phyloP scores from a whole-genome alignment of 1,284 basidiomycete species.

The Malassezia dermatis region DNA sequence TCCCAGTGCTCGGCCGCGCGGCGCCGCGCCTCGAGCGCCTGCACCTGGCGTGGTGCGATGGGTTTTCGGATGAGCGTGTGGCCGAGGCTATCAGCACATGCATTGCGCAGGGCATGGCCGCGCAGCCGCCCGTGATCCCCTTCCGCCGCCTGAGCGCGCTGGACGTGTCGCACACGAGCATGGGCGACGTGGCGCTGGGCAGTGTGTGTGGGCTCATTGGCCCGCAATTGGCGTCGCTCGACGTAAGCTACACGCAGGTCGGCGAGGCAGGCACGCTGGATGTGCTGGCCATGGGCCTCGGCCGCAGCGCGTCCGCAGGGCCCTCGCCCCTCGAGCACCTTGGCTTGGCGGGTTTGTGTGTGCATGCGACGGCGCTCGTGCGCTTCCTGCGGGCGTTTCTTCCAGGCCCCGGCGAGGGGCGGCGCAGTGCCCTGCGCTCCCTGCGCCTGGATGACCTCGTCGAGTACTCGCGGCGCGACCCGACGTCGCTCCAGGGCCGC shows the following conservation, averaged over 20 bases:
- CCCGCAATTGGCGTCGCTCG: conserved; percentile 4
- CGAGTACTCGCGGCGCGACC: conserved; percentile 14
- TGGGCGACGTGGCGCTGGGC: conserved; percentile 12
- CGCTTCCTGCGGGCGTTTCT: background rate
- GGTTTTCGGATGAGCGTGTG: conserved; percentile 5
- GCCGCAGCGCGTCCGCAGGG: background rate
- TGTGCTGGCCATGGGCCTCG: conserved; percentile 11
- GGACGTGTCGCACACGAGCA: conserved; percentile 12
- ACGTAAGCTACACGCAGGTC: conserved; percentile 11
- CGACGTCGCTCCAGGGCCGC: conserved; percentile 10
- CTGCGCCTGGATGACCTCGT: conserved; percentile 12
- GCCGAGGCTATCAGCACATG: conserved; percentile 1
- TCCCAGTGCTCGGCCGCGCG: background rate
- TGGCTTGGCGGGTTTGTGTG: conserved; percentile 9
- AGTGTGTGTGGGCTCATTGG: conserved; percentile 6
- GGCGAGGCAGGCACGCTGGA: conserved; percentile 8
- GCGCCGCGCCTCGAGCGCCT: conserved; percentile 1
- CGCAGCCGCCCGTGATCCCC: conserved; percentile 6
- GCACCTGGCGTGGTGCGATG: conserved; percentile 11
- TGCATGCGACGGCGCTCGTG: background rate
- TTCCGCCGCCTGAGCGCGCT: conserved; percentile 4
- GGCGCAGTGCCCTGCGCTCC: background rate
- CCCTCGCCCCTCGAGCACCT: conserved; percentile 3
- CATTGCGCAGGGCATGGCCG: background rate
- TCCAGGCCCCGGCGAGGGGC: background rate